phyloP scores from a whole-genome alignment of 352 stramenopile species.

The Pythium utonaiense region DNA sequence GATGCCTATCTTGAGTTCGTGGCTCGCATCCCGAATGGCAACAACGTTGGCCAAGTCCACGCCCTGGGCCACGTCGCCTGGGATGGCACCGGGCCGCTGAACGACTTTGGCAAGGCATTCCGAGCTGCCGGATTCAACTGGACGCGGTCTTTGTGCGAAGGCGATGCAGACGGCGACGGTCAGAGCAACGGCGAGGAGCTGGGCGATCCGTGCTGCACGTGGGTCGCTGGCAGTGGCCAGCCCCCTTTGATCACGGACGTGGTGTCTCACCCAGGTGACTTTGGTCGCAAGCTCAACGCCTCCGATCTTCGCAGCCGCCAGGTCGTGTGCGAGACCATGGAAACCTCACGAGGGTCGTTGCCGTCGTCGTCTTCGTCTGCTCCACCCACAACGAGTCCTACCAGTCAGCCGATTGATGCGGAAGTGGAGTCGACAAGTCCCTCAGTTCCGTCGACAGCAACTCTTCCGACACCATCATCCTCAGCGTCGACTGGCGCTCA shows the following conservation, averaged over 20 bases:
- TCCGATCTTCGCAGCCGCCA: conserved; percentile 1
- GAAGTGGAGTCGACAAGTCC: not conserved
- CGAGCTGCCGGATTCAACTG: conserved; percentile 39
- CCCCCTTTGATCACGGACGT: conserved; percentile 11
- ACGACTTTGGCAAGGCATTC: conserved; percentile 68
- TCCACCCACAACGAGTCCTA: too few species aligned
- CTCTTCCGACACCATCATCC: not conserved
- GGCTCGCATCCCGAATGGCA: conserved; percentile 16
- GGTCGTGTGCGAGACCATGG: not conserved
- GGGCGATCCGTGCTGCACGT: conserved; percentile 80
- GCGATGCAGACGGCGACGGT: conserved; percentile 76
- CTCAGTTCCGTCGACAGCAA: not conserved
- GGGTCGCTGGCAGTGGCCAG: conserved; percentile 25
- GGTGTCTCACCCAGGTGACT: conserved; percentile 21
- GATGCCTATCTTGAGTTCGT: conserved; percentile 16
- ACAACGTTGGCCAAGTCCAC: conserved; percentile 10
- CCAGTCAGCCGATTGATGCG: too few species aligned
- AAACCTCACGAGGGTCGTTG: not conserved
- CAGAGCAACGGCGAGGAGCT: conserved; percentile 85
- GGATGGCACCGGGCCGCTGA: conserved; percentile 40
- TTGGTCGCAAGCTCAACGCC: conserved; percentile 10
- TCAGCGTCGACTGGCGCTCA: not conserved
- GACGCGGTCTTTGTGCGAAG: conserved; percentile 48
- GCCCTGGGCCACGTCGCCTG: conserved; percentile 57
- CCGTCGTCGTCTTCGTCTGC: not conserved